Evolutionary conservation across 352 stramenopile genomes (phyloP), one percentile per base, ranked within the genome.

Genomic region (Achlya hypogyna): DNA sequence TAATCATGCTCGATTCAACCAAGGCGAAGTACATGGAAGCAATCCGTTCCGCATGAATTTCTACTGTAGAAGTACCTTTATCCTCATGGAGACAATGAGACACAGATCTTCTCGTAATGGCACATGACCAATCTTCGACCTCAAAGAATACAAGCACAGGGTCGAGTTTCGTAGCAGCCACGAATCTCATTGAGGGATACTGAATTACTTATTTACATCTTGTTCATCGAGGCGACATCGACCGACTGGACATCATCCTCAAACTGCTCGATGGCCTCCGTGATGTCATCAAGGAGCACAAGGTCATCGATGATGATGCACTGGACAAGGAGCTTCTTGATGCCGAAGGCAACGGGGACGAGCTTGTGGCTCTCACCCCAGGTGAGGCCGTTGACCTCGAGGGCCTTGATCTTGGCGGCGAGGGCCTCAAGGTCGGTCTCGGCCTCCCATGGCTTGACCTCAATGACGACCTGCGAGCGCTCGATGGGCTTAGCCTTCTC

Each of bases 211-310:
- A 62, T 69, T 88, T 89, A 91, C 25, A 91, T 73, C 75, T 91
- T 91, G 80, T 91, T 92, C 85, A 95, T 94, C 52, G 82, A 89
- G 23, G 81, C 79, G 4, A 95, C 70, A 56, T 94, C 84, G 31
- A 95, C 87, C 59, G 73, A 86, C 75, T 95, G 86, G 47, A 95
- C 84, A 42, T 88, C 80, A 69, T 93, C 86, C 69, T 94, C 87
- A 67, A 93, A 84, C 58, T 74, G 43, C 65, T 87, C 79, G 31
- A 95, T 95, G 51, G 74, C 71, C 6, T 95, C 86, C 49, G 82
- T 89, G 63, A 95, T 87, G 65, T 91, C 84, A 71, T 92, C 84
- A 23, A 91, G 72, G 47, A 87, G 70, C 71, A 93, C 81, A 45
- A 89, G 69, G 58, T 86, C 79, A 69, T 94, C 85, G 18, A 91